Evolutionary conservation across 2,329 filamentous ascomycete species (phyloP).

Genomic region (Aspergillus sp.): DNA sequence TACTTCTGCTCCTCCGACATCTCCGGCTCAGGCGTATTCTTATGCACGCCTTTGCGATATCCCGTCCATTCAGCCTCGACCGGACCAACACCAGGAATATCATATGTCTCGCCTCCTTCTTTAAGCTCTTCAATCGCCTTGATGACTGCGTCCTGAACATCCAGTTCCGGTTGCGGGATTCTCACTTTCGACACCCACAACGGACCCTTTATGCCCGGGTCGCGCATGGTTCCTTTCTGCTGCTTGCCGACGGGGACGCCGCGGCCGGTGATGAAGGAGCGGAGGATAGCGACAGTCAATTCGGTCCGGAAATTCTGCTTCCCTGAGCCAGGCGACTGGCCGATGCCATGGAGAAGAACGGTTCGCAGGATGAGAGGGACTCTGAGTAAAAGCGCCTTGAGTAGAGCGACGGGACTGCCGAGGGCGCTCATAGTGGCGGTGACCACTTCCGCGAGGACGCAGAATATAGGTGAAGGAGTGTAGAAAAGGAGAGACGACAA

Average conservation of each 20-base stretch:
- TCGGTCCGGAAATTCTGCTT: constrained; percentile 79
- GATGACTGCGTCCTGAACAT: constrained; percentile 38
- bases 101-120: constrained; percentile 38
- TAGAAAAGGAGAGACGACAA: no score
- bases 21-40: constrained; percentile 39
- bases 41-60: constrained; percentile 39
- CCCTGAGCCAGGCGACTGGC: constrained; percentile 66
- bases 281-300: constrained; percentile 70
- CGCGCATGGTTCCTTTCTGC: constrained; percentile 64
- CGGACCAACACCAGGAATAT: constrained; percentile 33
- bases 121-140: constrained; percentile 42
- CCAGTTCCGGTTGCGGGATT: constrained; percentile 57
- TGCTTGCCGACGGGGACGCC: constrained; percentile 57
- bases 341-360: constrained; percentile 51
- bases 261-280: constrained; percentile 56
- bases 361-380: constrained; percentile 47
- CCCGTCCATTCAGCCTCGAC: constrained; percentile 51
- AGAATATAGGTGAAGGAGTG: not conserved
- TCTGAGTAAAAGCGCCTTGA: constrained; percentile 40
- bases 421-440: constrained; percentile 25
- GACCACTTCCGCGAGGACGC: not conserved
- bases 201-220: constrained; percentile 70
- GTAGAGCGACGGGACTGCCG: constrained; percentile 24
- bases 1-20: constrained; percentile 47
- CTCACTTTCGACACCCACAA: constrained; percentile 78